A percentile compares a stretch with the other conserved stretches of the same genome.
Evolutionary conservation across 208 protist species (phyloP).

Genomic region (Leishmania gerbilli): DNA sequence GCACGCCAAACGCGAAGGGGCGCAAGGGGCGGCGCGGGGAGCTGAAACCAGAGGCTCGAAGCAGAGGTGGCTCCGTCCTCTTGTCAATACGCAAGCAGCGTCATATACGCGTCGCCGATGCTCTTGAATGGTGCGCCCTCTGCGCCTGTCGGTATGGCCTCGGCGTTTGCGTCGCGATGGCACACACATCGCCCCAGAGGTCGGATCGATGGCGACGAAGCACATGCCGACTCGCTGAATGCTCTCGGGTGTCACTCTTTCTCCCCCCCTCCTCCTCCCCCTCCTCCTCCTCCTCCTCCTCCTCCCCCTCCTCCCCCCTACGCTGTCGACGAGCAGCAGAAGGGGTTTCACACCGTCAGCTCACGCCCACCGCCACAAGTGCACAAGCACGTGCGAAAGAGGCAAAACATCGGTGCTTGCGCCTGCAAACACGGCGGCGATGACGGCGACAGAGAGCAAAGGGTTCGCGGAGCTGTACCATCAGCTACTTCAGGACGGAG

Average conservation of each 20-base stretch:
- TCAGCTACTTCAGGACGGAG: constrained; percentile 33
- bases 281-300: not conserved
- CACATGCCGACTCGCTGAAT: not conserved
- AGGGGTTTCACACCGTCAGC: not conserved
- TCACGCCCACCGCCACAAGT: not conserved
- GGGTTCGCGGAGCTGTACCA: constrained; percentile 32
- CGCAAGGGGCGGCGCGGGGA: not conserved
- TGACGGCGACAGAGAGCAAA: not conserved
- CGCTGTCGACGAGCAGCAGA: not conserved
- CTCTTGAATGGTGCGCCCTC: not conserved
- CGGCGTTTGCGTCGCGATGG: not conserved
- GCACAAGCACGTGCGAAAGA: not conserved
- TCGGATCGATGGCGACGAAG: not conserved
- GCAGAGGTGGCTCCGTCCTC: not conserved
- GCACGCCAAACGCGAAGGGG: not conserved
- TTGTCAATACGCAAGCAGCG: not conserved
- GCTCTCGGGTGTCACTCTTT: not conserved
- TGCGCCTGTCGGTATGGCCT: not conserved
- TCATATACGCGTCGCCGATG: no score
- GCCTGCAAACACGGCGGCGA: not conserved
- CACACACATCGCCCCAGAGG: not conserved
- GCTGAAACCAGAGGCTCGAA: not conserved
- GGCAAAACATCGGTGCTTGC: not conserved
- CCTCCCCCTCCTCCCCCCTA: not conserved
- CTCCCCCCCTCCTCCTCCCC: not conserved